A percentile compares a stretch with the other conserved stretches of the same genome.
phyloP scores from a whole-genome alignment of 2,329 filamentous ascomycete species.

The Sordariomycetes sp. region DNA sequence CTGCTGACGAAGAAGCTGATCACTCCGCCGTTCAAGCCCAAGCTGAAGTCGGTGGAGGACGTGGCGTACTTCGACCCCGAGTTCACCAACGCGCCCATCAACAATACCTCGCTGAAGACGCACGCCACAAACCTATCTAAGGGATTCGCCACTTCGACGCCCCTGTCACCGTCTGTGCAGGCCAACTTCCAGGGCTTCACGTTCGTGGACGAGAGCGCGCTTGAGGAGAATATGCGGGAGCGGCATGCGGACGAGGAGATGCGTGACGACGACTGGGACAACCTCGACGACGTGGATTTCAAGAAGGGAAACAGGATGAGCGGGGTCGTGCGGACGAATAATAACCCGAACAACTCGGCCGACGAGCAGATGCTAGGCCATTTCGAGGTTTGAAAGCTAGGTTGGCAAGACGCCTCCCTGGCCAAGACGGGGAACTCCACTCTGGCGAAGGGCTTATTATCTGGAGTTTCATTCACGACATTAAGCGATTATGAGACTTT shows the following conservation, averaged over 20 bases:
- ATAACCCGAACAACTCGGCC: constrained; percentile 30
- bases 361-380: constrained; percentile 56
- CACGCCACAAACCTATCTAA: constrained; percentile 77
- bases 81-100: constrained; percentile 89
- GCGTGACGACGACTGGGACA: constrained; percentile 43
- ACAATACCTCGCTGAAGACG: constrained; percentile 80
- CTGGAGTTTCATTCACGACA: not conserved
- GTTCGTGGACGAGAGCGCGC: constrained; percentile 93
- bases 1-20: constrained; percentile 82
- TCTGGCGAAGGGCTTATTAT: not conserved
- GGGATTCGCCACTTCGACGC: constrained; percentile 81
- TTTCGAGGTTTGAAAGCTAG: constrained; percentile 43
- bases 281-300: constrained; percentile 41
- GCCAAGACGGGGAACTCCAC: not conserved
- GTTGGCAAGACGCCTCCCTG: not conserved
- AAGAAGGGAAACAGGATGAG: constrained; percentile 51
- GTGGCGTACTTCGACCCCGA: constrained; percentile 98
- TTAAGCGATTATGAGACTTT: not conserved
- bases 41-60: constrained; percentile 89
- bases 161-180: constrained; percentile 88
- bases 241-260: constrained; percentile 40
- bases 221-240: constrained; percentile 72
- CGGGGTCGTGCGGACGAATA: constrained; percentile 44
- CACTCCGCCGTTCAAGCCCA: constrained; percentile 94
- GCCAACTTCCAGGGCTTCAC: constrained; percentile 98